Conservation (phyloP, 352 stramenopile genomes). For the Globisporangium alternatum region DNA sequence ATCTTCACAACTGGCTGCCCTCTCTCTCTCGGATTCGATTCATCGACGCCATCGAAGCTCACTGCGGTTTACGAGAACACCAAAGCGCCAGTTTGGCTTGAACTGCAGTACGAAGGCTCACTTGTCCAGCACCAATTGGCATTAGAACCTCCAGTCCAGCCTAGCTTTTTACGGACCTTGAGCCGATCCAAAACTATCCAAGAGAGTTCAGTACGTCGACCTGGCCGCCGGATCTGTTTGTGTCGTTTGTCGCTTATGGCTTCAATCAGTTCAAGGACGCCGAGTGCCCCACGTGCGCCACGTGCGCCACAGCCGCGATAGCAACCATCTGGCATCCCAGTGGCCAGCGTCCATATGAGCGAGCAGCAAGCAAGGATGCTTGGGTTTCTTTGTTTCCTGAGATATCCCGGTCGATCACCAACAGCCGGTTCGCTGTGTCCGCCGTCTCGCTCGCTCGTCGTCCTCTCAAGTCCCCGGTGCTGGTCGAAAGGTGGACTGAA, state of each 20-base stretch:
- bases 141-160: too few relatives aligned
- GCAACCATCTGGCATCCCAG: neutral
- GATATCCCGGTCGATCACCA: conserved; percentile 14
- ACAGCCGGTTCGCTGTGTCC: conserved; percentile 11
- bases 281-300: conserved; percentile 1
- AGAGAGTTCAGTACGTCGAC: neutral
- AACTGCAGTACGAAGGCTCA: too few relatives aligned
- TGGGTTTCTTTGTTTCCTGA: neutral
- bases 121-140: too few relatives aligned
- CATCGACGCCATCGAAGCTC: too few relatives aligned
- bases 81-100: neutral
- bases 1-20: neutral
- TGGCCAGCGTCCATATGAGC: neutral
- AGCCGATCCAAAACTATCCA: neutral
- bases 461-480: neutral
- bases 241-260: conserved; percentile 4
- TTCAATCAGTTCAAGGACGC: neutral
- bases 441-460: neutral
- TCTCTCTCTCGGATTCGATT: too few relatives aligned
- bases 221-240: neutral
- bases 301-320: conserved; percentile 1
- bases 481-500: conserved; percentile 8
- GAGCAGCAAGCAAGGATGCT: neutral
- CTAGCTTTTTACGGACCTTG: too few relatives aligned
- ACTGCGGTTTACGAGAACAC: neutral